Evolutionary conservation across 441 rosid species (phyloP), one percentile per base, ranked within the genome.

Genomic region (Omphalea diandra): DNA sequence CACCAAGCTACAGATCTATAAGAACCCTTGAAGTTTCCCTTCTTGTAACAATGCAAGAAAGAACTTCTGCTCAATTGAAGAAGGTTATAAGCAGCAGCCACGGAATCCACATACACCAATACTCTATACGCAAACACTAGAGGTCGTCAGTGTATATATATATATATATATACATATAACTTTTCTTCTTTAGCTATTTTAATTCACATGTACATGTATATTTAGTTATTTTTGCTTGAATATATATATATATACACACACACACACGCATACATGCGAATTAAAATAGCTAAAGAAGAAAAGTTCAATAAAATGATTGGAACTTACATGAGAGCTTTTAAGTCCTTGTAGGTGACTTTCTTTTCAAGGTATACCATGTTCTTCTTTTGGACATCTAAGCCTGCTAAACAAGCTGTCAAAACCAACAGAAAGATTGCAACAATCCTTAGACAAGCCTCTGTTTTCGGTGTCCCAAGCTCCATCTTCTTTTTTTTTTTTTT

Each of bases 41-140:
- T 44, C n/a, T n/a, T n/a, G 33, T 20, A 55, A 73, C 74, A 75
- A 68, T 70, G 60, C 27, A 77, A 76, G 27, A 75, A 17, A 8
- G 49, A 70, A 43, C 77, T 68, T 80, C 76, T 76, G 64, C 79
- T 70, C 46, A 90, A 73, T 62, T 83, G 96, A 68, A 83, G 75
- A 69, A 90, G 71, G 77, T 86, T 82, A 65, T 83, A 88, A 11
- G 75, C 87, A 66, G 86, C 87, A 72, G 81, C 86, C 62, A 57
- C 80, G 38, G 74, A 75, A 76, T 75, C 75, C 60, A 84, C 71
- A 61, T 75, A 79, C 72, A 86, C 67, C 84, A 81, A 65, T 68
- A 29, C 65, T 60, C 96, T 86, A 70, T 35, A 36, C 5, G 22
- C 49, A 69, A 32, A 50, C 8, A 35, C 10, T 2, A 38, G 8